These are phyloP conservation scores for Selaginella tamariscina DNA, from an alignment of 75 land plant genomes.

Conservation along the genomic window DNA sequence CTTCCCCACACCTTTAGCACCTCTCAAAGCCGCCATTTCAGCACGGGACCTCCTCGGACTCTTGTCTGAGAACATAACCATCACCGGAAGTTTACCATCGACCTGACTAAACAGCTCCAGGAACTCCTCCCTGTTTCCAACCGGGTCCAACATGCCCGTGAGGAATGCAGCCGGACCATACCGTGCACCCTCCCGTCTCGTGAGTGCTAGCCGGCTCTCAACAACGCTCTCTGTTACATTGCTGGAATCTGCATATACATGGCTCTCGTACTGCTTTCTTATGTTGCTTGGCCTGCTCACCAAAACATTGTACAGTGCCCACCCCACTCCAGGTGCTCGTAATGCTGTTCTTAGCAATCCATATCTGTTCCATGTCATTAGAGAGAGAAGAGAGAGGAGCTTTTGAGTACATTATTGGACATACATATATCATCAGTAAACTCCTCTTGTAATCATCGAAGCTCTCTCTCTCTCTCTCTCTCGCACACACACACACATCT, in stretches of 20 bases:
- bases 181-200: constrained; percentile 75
- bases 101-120: constrained; percentile 48
- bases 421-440: too few relatives aligned
- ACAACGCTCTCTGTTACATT: constrained; percentile 67
- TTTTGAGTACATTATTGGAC: neutral
- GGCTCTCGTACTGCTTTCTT: constrained; percentile 74
- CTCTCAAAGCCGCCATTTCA: constrained; percentile 83
- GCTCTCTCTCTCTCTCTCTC: too few relatives aligned
- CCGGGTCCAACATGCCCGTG: constrained; percentile 86
- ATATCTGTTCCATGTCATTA: constrained; percentile 33
- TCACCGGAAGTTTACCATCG: constrained; percentile 53
- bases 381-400: neutral
- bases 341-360: constrained; percentile 60
- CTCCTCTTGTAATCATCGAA: too few relatives aligned
- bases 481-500: too few relatives aligned
- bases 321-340: constrained; percentile 76
- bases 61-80: constrained; percentile 43
- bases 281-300: constrained; percentile 90
- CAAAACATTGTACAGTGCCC: constrained; percentile 91
- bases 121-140: constrained; percentile 65
- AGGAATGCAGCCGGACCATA: constrained; percentile 89
- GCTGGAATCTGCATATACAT: constrained; percentile 81
- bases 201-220: constrained; percentile 56
- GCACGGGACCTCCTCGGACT: constrained; percentile 88
- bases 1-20: constrained; percentile 74